These are phyloP conservation scores for Amphicarpaea edgeworthii DNA, from an alignment of 306 rosid genomes.

Conservation along the genomic window DNA sequence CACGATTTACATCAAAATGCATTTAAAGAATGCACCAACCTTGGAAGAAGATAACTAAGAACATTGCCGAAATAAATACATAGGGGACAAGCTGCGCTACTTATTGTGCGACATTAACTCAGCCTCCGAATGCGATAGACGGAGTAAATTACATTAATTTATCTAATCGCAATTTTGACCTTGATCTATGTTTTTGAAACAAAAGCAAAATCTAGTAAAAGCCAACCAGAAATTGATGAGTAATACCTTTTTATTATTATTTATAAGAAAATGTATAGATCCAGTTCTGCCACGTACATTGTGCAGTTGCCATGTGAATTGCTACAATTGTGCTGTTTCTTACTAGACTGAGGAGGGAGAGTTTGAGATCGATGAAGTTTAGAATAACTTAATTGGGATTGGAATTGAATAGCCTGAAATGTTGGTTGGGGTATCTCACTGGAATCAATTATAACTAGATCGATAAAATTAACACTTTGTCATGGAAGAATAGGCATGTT, in stretches of 20 bases:
- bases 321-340: neutral
- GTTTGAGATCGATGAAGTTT: slow-evolving; percentile 3
- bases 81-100: slow-evolving; percentile 16
- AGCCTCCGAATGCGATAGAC: slow-evolving; percentile 56
- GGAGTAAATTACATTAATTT: slow-evolving; percentile 5
- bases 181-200: neutral
- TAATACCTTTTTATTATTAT: no score
- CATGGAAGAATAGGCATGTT: slow-evolving; percentile 45
- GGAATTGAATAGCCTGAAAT: slow-evolving; percentile 56
- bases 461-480: slow-evolving; percentile 33
- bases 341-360: neutral
- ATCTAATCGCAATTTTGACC: slow-evolving; percentile 10
- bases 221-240: neutral
- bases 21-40: slow-evolving; percentile 43
- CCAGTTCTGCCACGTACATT: no score
- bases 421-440: slow-evolving; percentile 43
- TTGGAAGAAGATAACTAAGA: slow-evolving; percentile 30
- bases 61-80: slow-evolving; percentile 41
- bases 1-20: slow-evolving; percentile 26
- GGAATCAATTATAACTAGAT: slow-evolving; percentile 40
- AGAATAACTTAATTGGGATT: slow-evolving; percentile 6
- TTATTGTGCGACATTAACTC: slow-evolving; percentile 46
- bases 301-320: neutral
- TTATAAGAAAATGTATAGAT: no score
- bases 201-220: neutral